Evolutionary conservation across 495 filamentous ascomycete genomes (phyloP).

Genomic region (Penicillium manginii): DNA sequence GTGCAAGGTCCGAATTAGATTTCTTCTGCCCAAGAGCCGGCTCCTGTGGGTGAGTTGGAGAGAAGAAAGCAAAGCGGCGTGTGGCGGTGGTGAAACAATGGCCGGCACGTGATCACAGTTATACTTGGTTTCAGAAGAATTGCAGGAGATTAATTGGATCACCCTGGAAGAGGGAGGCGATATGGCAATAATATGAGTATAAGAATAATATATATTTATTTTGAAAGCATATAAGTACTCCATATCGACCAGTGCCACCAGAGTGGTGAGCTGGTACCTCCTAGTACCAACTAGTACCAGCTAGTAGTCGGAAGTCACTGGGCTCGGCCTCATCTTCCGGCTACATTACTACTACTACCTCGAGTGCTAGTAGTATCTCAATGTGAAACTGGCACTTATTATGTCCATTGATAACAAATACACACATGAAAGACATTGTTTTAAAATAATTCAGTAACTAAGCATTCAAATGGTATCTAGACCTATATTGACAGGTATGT

Average conservation of each 20-base stretch:
- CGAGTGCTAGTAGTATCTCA: too few species aligned
- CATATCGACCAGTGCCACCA: too few species aligned
- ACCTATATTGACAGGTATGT: constrained; percentile 23
- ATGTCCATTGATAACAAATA: neutral
- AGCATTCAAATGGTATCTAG: constrained; percentile 9
- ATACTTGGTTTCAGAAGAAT: constrained; percentile 17
- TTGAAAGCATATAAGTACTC: too few species aligned
- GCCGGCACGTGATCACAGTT: constrained; percentile 25
- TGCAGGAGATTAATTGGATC: constrained; percentile 1
- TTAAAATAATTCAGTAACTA: neutral
- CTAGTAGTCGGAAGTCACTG: too few species aligned
- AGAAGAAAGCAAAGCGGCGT: constrained; percentile 4
- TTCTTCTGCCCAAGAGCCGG: constrained; percentile 27
- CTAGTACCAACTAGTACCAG: too few species aligned
- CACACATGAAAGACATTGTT: neutral
- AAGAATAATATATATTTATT: too few species aligned
- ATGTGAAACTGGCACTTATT: too few species aligned
- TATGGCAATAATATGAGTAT: too few species aligned
- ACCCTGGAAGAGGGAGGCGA: too few species aligned
- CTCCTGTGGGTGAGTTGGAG: constrained; percentile 19
- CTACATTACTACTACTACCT: too few species aligned
- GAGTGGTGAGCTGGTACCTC: too few species aligned
- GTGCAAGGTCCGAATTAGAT: neutral
- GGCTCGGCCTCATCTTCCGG: too few species aligned
- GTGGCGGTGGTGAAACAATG: constrained; percentile 14